phyloP scores from a whole-genome alignment of 2,329 filamentous ascomycete species.

The Ceratocystiopsis sp. region DNA sequence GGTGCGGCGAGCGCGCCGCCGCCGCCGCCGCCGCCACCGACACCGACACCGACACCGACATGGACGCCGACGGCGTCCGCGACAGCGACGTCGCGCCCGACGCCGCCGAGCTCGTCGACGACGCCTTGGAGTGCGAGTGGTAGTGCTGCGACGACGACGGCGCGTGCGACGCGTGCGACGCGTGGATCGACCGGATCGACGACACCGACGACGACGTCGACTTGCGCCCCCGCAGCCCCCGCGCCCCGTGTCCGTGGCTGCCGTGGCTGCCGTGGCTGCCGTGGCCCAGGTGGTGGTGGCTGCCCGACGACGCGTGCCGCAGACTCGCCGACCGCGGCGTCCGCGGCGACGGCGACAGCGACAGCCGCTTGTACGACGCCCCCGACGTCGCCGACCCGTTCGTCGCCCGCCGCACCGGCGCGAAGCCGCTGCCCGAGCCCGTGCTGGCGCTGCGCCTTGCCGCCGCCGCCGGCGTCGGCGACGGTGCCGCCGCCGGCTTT shows the following conservation, averaged over 20 bases:
- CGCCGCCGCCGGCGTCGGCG: neutral
- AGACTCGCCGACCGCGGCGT: slow-evolving; percentile 69
- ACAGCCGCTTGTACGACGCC: slow-evolving; percentile 57
- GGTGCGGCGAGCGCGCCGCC: slow-evolving; percentile 59
- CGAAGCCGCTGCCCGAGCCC: slow-evolving; percentile 1
- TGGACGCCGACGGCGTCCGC: slow-evolving; percentile 45
- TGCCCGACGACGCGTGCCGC: slow-evolving; percentile 63
- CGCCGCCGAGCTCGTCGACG: slow-evolving; percentile 72
- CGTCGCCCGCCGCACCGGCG: slow-evolving; percentile 3
- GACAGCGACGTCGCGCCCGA: slow-evolving; percentile 52
- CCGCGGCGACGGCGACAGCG: slow-evolving; percentile 68
- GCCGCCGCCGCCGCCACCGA: too few species aligned
- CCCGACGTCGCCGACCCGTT: too few species aligned
- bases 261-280: too few species aligned
- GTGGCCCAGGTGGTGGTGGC: too few species aligned
- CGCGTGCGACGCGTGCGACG: slow-evolving; percentile 39
- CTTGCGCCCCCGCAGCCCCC: slow-evolving; percentile 66
- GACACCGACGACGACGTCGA: slow-evolving; percentile 93
- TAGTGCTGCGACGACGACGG: slow-evolving; percentile 40
- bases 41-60: too few species aligned
- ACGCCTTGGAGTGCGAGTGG: slow-evolving; percentile 84
- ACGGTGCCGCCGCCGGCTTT: slow-evolving; percentile 1
- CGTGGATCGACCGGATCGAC: slow-evolving; percentile 79
- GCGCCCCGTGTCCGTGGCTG: too few species aligned
- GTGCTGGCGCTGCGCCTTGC: slow-evolving; percentile 2